These are phyloP conservation scores for Picochlorum sp. DNA, from an alignment of 139 green algal genomes.

Conservation along the genomic window DNA sequence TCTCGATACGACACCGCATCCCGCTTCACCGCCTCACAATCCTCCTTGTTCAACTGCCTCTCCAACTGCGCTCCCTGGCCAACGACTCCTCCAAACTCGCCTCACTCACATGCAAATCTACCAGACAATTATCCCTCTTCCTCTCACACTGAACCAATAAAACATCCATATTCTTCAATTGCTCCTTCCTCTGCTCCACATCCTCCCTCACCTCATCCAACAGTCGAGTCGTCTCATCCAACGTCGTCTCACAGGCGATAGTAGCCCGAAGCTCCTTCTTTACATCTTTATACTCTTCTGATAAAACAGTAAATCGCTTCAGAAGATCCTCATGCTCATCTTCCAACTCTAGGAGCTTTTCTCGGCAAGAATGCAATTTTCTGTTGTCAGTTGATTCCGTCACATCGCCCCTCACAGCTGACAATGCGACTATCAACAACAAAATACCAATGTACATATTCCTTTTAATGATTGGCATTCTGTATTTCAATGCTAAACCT, in stretches of 20 bases:
- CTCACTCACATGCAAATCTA: neutral
- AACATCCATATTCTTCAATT: neutral
- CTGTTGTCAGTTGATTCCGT: no score
- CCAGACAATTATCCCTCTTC: neutral
- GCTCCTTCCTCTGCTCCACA: neutral
- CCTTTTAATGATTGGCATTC: no score
- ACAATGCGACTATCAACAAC: no score
- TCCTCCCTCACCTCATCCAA: neutral
- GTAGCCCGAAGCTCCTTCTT: conserved; percentile 8
- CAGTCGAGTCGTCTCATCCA: neutral
- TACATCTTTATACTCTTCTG: neutral
- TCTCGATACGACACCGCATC: conserved; percentile 7
- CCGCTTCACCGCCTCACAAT: conserved; percentile 2
- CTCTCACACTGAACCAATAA: neutral
- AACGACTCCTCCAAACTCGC: neutral
- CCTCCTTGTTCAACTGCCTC: neutral
- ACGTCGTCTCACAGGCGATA: neutral
- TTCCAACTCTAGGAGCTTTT: neutral
- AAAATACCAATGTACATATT: no score
- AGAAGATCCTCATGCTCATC: conserved; percentile 13
- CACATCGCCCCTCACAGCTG: no score
- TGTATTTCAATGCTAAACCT: no score
- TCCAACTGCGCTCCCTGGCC: neutral
- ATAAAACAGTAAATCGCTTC: neutral
- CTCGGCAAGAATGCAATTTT: neutral